Conservation (phyloP, 805 yeast species). For the Phaffomyces thermotolerans region DNA sequence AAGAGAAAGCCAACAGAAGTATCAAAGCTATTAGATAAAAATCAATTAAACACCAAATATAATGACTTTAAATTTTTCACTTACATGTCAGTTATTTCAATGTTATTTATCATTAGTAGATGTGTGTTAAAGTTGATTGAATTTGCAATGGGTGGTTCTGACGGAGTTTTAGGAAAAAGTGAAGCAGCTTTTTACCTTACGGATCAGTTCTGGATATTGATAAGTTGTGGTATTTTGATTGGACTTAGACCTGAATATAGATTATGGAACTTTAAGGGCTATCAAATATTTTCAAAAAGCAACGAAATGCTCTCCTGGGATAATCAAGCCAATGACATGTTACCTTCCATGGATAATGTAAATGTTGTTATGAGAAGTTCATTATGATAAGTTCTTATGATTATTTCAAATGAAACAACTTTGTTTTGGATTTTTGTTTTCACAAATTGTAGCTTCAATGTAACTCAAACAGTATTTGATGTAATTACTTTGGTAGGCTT, state of each 20-base stretch:
- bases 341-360: too few relatives aligned
- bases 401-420: too few relatives aligned
- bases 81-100: background rate
- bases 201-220: background rate
- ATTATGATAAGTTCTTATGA: too few relatives aligned
- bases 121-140: conserved; percentile 2
- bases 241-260: background rate
- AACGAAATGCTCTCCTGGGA: too few relatives aligned
- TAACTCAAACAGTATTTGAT: too few relatives aligned
- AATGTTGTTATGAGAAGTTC: too few relatives aligned
- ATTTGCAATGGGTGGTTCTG: background rate
- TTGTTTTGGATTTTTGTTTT: too few relatives aligned
- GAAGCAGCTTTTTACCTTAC: conserved; percentile 2
- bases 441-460: too few relatives aligned
- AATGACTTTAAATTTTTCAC: background rate
- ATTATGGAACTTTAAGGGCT: conserved; percentile 1
- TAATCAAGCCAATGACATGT: too few relatives aligned
- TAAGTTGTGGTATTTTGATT: background rate
- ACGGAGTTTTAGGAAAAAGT: background rate
- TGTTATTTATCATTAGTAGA: conserved; percentile 1
- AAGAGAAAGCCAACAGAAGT: background rate
- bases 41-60: background rate
- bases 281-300: background rate
- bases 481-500: too few relatives aligned
- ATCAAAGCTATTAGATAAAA: background rate